These are phyloP conservation scores for Aspergillus sp. DNA, from an alignment of 2,329 filamentous ascomycete species.

Conservation along the genomic window DNA sequence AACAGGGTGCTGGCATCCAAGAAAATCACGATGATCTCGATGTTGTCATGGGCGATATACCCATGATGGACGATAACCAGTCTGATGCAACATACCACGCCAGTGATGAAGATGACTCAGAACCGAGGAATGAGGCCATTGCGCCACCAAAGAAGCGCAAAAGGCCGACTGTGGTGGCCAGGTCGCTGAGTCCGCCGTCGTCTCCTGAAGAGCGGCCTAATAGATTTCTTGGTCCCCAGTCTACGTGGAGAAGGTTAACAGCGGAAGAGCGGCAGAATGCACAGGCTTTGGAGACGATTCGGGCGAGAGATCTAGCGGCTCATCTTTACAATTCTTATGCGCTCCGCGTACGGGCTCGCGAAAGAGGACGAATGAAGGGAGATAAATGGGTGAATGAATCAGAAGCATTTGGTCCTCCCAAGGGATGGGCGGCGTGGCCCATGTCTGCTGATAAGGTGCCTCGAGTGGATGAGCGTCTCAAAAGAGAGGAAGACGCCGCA, in stretches of 20 bases:
- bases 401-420: conserved; percentile 40
- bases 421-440: conserved; percentile 81
- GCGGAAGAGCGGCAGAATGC: conserved; percentile 69
- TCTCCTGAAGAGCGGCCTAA: conserved; percentile 51
- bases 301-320: conserved; percentile 60
- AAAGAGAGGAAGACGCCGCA: conserved; percentile 43
- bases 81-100: conserved; percentile 20
- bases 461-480: conserved; percentile 45
- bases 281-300: conserved; percentile 55
- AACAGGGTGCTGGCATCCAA: conserved; percentile 1
- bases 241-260: conserved; percentile 80
- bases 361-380: conserved; percentile 6
- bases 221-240: conserved; percentile 60
- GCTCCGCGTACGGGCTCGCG: conserved; percentile 49
- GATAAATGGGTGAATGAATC: conserved; percentile 5
- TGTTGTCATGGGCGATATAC: conserved; percentile 15
- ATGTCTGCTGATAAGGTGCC: conserved; percentile 58
- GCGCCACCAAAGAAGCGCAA: neutral
- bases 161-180: neutral
- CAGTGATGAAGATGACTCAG: conserved; percentile 12
- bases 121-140: conserved; percentile 1
- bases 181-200: conserved; percentile 4
- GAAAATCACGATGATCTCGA: conserved; percentile 15
- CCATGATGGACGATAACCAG: conserved; percentile 10
- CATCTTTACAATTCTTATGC: conserved; percentile 76